Base-by-base conservation (phyloP, 345 rosid genomes). In the Pistacia atlantica region DNA sequence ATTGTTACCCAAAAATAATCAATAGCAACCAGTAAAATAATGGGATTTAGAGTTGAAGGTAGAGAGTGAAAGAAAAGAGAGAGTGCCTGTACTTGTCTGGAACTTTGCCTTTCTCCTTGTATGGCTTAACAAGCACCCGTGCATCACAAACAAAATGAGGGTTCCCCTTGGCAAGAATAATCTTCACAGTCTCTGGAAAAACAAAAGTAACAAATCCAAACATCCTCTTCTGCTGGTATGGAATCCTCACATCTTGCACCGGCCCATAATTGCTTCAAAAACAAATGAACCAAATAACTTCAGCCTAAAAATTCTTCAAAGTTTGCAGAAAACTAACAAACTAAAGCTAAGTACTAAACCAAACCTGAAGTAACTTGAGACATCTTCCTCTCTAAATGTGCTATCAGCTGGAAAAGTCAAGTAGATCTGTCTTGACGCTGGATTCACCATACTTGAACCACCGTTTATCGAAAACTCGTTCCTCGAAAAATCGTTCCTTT, bases 201-300 rank as follows among this genome's bases (percentile, higher is more conserved):
- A 92, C 88, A 59, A 93, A 93, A 58, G 97, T 90, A 58, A 93
- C 98, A 83, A 93, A 93, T 4, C 98, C 98, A 81, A 93, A 93
- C 98, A 93, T 93, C 80, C 98, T 87, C 92, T 93, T 93, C 85
- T 93, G 98, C 87, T 93, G 97, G 77, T 88, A 93, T 37, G 97
- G 97, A 73, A 93, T 93, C 80, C 98, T 90, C 84, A 93, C 98
- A 83, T 93, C 98, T 88, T 93, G 98, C 62, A 93, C 98, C n/a
- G 97, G 97, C 75, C 98, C 98, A 75, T 88, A 92, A 55, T 81
- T 88, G 72, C 97, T 90, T 73, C 57, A 81, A 81, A 7, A 75
- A 52, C 25, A 28, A 80, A 61, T 37, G 3, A 69, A 12, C 12
- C 0, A 13, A 72, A 25, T 11, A 51, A 37, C 11, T 1, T 55